phyloP scores from a whole-genome alignment of 2,329 filamentous ascomycete species.

The Colletotrichum eremochloae region DNA sequence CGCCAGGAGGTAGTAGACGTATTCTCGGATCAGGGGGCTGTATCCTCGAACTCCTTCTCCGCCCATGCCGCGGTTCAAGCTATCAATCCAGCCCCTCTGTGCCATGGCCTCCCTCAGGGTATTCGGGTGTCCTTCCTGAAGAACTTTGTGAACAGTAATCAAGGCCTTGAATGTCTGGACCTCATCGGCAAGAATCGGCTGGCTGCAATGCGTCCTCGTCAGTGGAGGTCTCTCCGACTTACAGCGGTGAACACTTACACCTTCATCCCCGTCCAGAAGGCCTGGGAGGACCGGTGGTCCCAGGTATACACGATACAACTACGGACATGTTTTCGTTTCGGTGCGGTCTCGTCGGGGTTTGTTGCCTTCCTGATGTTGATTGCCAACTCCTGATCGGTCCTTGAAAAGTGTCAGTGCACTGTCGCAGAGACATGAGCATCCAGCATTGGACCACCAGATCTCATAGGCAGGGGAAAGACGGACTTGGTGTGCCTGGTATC shows the following conservation, averaged over 20 bases:
- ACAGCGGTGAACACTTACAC: slow-evolving; percentile 73
- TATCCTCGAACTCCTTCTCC: slow-evolving; percentile 93
- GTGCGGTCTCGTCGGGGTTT: slow-evolving; percentile 75
- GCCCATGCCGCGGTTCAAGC: slow-evolving; percentile 83
- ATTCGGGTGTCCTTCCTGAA: slow-evolving; percentile 94
- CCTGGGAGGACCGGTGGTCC: slow-evolving; percentile 95
- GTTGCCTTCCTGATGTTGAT: slow-evolving; percentile 80
- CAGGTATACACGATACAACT: slow-evolving; percentile 99
- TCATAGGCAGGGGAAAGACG: not conserved
- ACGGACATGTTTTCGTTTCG: slow-evolving; percentile 92
- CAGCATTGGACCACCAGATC: not conserved
- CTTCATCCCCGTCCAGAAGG: slow-evolving; percentile 99
- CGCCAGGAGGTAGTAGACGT: slow-evolving; percentile 93
- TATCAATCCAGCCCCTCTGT: slow-evolving; percentile 92
- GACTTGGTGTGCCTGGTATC: slow-evolving; percentile 43
- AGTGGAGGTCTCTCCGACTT: not conserved
- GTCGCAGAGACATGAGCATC: slow-evolving; percentile 2
- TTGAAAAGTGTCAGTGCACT: slow-evolving; percentile 49
- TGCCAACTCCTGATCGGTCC: slow-evolving; percentile 76
- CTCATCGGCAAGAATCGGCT: slow-evolving; percentile 98
- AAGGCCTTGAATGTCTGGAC: slow-evolving; percentile 99
- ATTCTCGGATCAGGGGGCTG: slow-evolving; percentile 92
- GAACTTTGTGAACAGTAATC: slow-evolving; percentile 96
- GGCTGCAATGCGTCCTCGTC: slow-evolving; percentile 63
- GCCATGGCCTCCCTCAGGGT: slow-evolving; percentile 90